Evolutionary conservation across 2,329 filamentous ascomycete species (phyloP).

Genomic region (Clarireedia homoeocarpa): DNA sequence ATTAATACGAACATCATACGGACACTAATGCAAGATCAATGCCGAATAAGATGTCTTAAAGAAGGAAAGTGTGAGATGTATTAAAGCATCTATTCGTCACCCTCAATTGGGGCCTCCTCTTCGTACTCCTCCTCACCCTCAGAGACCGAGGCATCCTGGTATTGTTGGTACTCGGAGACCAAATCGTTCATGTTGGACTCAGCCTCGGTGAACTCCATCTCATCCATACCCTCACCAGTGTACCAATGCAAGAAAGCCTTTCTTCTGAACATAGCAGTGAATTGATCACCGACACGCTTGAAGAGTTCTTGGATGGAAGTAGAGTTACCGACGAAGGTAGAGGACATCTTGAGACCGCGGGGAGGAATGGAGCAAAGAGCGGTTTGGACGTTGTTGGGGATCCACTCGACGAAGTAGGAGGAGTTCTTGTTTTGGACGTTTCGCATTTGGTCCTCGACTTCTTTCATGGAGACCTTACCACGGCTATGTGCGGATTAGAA

Average conservation of each 20-base stretch:
- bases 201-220: constrained; percentile 99
- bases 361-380: constrained; percentile 98
- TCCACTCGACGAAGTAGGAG: constrained; percentile 99
- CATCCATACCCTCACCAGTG: constrained; percentile 99
- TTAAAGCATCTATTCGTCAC: constrained; percentile 42
- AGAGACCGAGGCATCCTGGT: constrained; percentile 96
- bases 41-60: constrained; percentile 13
- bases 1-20: constrained; percentile 20
- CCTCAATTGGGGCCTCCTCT: constrained; percentile 72
- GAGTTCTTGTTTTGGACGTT: constrained; percentile 99
- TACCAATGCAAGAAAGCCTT: constrained; percentile 99
- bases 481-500: constrained; percentile 51
- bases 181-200: constrained; percentile 99
- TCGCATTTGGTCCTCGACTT: constrained; percentile 99
- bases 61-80: constrained; percentile 11
- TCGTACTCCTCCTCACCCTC: constrained; percentile 91
- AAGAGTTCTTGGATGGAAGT: constrained; percentile 99
- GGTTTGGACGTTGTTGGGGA: constrained; percentile 99
- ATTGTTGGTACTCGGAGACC: constrained; percentile 99
- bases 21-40: constrained; percentile 14
- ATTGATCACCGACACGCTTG: constrained; percentile 99
- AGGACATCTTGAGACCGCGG: constrained; percentile 97
- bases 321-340: constrained; percentile 98
- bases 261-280: constrained; percentile 99
- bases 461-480: constrained; percentile 99